These are phyloP conservation scores for Blastobotrys attinorum DNA, from an alignment of 805 yeast species.

Conservation along the genomic window DNA sequence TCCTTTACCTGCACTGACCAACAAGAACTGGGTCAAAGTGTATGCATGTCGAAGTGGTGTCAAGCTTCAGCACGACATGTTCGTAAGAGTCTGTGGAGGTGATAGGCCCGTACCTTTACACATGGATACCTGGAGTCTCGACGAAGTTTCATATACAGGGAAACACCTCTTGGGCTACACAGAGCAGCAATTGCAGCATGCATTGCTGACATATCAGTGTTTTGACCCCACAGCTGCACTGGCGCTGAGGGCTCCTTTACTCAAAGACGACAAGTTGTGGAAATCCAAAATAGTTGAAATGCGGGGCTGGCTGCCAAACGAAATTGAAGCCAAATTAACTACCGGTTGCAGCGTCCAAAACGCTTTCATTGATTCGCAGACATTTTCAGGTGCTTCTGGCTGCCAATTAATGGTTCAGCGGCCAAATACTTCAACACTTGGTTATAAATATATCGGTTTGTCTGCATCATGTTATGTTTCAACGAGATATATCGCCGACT, in stretches of 20 bases:
- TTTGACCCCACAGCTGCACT: not conserved
- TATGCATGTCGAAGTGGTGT: not conserved
- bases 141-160: not conserved
- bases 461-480: not conserved
- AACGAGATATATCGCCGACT: not conserved
- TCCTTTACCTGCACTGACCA: not conserved
- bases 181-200: not conserved
- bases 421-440: not conserved
- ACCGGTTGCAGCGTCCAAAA: not conserved
- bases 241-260: not conserved
- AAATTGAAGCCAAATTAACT: not conserved
- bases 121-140: not conserved
- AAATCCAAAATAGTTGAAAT: no score
- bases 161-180: not conserved
- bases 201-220: not conserved
- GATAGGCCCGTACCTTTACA: not conserved
- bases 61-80: not conserved
- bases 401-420: not conserved
- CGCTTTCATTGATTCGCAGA: not conserved
- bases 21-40: not conserved
- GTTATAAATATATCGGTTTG: not conserved
- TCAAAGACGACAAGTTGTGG: not conserved
- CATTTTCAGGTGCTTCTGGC: not conserved
- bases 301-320: not conserved
- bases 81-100: not conserved